Base-by-base conservation (phyloP, 2,329 filamentous ascomycete species). In the Mycosphaerella sp. region DNA sequence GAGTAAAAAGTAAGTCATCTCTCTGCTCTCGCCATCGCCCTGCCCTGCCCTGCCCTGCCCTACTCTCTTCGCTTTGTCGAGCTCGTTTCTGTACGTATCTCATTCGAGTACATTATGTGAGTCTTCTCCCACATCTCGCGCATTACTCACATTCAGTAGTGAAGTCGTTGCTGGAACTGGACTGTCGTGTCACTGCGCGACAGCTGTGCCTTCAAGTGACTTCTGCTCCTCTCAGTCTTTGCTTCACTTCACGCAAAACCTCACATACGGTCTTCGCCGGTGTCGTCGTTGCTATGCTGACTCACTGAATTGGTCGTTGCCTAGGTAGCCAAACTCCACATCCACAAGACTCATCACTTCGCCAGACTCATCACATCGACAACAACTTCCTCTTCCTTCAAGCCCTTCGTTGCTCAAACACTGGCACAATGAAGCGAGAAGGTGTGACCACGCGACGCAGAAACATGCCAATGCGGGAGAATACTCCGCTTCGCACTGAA, bases 121-220 rank as follows among this genome's bases (percentile, higher is more conserved):
- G 64, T 57, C 43, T 58, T 17, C 55, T 57, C 31, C 48, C 64
- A 12, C 61, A 65, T 43, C 54, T 61, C 34, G 64, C 62, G n/a
- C 62, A 66, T 45, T 55, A 61, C 36, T 57, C 59, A 45, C 63
- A 65, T 46, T 61, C 62, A 12, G 32, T 60, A 32, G 59, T 66
- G 36, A 59, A 58, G 46, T 51, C 56, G 7, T 66, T 65, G 46
- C 50, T 64, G 39, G 55, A 32, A n/a, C 47, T 49, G 44, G 53
- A 58, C 39, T 53, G 53, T 43, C 54, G 40, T 38, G n/a, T 53
- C 4, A 58, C 21, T 4, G 21, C 51, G 12, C 52, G 53, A 9
- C 39, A 45, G 21, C 39, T 48, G 45, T 56, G 49, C 50, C 14
- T 39, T 45, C 52, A 49, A 48, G 54, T 52, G 14, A 23, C 10